Evolutionary conservation across 2,329 filamentous ascomycete genomes (phyloP).

Genomic region (Pyrenophora graminea): DNA sequence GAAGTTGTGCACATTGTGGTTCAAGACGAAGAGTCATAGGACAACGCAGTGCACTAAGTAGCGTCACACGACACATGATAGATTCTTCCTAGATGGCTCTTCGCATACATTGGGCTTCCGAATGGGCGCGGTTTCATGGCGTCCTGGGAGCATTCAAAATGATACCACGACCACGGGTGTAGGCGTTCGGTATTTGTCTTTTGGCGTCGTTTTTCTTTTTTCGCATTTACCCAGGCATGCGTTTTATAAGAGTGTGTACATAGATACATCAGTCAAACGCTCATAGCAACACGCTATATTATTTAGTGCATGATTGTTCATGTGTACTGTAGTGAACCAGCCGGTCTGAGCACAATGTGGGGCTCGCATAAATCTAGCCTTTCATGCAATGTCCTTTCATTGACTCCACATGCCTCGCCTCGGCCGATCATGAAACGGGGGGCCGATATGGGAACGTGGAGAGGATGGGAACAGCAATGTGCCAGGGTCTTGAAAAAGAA

Average conservation of each 20-base stretch:
- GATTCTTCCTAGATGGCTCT: background rate
- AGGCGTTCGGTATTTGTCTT: constrained; percentile 3
- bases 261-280: background rate
- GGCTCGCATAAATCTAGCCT: constrained; percentile 6
- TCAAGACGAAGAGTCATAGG: constrained; percentile 21
- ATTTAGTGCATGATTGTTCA: background rate
- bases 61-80: background rate
- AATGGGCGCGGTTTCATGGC: constrained; percentile 4
- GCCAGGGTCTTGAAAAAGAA: background rate
- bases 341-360: too few relatives aligned
- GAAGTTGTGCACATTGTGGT: constrained; percentile 34
- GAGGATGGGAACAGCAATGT: constrained; percentile 4
- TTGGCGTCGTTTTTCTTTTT: background rate
- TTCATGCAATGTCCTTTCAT: constrained; percentile 9
- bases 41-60: background rate
- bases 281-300: constrained; percentile 3
- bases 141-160: constrained; percentile 3
- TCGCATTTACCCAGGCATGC: background rate
- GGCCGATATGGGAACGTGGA: background rate
- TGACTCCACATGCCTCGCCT: background rate
- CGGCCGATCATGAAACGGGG: constrained; percentile 3
- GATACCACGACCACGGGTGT: constrained; percentile 2
- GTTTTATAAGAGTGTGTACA: background rate
- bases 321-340: too few relatives aligned
- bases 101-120: background rate